Percentiles rank a stretch among this genome's conserved stretches.
phyloP scores from a whole-genome alignment of 2,329 filamentous ascomycete species.

The Septoria petroselini region DNA sequence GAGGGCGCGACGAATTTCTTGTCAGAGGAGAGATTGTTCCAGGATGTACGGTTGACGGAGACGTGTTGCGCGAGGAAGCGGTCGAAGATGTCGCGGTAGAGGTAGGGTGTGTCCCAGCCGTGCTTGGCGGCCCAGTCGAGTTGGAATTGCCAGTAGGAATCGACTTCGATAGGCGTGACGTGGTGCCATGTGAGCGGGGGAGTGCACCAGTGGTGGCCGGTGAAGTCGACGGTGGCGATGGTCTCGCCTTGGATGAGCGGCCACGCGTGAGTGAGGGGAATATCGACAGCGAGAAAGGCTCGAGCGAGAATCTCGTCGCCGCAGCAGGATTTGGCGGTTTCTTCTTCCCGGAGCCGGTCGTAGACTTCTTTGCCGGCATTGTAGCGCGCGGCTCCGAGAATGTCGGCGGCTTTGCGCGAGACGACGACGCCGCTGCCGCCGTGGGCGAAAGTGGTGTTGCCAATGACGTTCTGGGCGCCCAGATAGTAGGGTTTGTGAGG shows the following conservation, averaged over 20 bases:
- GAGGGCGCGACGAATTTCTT: conserved; percentile 27
- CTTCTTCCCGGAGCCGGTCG: conserved; percentile 42
- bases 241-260: conserved; percentile 48
- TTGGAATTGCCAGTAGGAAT: conserved; percentile 36
- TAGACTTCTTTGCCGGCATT: conserved; percentile 40
- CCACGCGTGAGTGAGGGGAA: conserved; percentile 45
- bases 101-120: conserved; percentile 36
- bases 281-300: conserved; percentile 46
- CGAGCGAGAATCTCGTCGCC: conserved; percentile 55
- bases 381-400: conserved; percentile 40
- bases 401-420: conserved; percentile 43
- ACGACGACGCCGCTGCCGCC: conserved; percentile 47
- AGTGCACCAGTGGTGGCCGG: conserved; percentile 44
- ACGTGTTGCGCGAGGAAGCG: conserved; percentile 36
- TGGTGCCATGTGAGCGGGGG: conserved; percentile 43
- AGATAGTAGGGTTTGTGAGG: conserved; percentile 48
- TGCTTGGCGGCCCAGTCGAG: conserved; percentile 32
- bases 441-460: conserved; percentile 42
- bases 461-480: conserved; percentile 45
- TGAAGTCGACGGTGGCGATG: conserved; percentile 44
- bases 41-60: conserved; percentile 32
- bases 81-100: conserved; percentile 37
- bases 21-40: conserved; percentile 38
- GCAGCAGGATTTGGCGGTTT: conserved; percentile 51
- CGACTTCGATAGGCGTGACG: conserved; percentile 34